Percentiles rank a stretch among this genome's conserved stretches.
Evolutionary conservation across 2,329 filamentous ascomycete species (phyloP).

Genomic region (Arthrinium puccinioides): DNA sequence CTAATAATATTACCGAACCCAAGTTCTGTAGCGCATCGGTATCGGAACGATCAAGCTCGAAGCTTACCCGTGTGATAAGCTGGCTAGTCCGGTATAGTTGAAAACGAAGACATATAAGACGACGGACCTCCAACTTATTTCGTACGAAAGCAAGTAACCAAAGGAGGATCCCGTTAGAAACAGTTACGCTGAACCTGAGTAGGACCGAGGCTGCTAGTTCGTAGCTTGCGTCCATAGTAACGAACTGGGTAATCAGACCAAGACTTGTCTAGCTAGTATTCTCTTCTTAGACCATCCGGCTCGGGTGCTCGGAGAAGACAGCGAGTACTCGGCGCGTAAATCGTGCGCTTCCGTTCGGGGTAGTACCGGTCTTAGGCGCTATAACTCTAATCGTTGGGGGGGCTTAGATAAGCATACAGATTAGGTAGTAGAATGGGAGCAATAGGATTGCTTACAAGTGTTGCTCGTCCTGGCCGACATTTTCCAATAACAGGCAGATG

Average conservation of each 20-base stretch:
- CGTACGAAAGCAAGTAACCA: not conserved
- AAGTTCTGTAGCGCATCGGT: conserved; percentile 1
- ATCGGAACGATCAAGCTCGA: conserved; percentile 1
- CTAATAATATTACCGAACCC: not conserved
- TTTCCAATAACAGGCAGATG: too few species aligned
- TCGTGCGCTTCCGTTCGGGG: not conserved
- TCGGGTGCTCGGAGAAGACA: conserved; percentile 1
- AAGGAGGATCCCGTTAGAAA: not conserved
- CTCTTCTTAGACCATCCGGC: not conserved
- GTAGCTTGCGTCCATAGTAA: conserved; percentile 1
- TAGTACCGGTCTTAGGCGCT: not conserved
- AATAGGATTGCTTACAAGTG: not conserved
- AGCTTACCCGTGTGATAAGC: conserved; percentile 1
- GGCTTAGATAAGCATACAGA: too few species aligned
- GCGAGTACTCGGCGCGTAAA: conserved; percentile 2
- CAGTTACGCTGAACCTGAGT: conserved; percentile 1
- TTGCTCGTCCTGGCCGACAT: too few species aligned
- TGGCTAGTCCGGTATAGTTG: not conserved
- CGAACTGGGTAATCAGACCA: not conserved
- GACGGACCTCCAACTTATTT: not conserved
- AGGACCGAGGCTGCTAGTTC: conserved; percentile 1
- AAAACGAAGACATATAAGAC: conserved; percentile 2
- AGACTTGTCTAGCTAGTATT: not conserved
- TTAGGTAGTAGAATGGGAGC: not conserved
- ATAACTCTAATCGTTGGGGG: not conserved